Evolutionary conservation across 1,139 yeast species (phyloP), one percentile per base, ranked within the genome.

Genomic region (Hanseniaspora uvarum): DNA sequence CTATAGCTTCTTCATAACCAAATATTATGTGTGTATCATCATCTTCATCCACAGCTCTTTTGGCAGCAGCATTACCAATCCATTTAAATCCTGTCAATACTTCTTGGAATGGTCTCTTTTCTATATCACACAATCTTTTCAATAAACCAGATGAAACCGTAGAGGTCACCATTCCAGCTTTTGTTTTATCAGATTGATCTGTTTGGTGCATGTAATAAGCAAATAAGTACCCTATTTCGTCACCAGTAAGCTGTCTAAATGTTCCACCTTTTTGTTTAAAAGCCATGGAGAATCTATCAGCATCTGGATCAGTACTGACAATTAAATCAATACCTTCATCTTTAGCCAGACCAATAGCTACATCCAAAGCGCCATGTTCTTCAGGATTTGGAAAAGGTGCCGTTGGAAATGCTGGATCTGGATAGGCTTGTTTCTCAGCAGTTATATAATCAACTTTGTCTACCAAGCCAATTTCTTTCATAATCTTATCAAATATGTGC

Each of bases 1-100:
- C 98, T 60, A 92, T 84, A 4, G 97, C 97, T 64, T 92, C 98
- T 66, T 92, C 98, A 64, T 78, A 92, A 0, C 86, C 96, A 71
- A 53, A 48, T 0, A 52, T 28, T 1, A 89, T 95, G 6, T 55
- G 61, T 61, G 65, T 80, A 0, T 95, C 95, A 41, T 77, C 67
- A 0, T 65, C 5, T 18, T 16, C 24, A 59, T 83, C 87, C 56
- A 86, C 71, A n/a, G 44, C 44, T 24, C 16, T 26, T 26, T 82
- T 86, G 37, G 83, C 79, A 1, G 96, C 94, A 58, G 80, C 77
- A 65, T 92, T 92, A 2, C 97, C 98, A 51, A 92, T 84, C 98
- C 98, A 92, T 68, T 92, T 92, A 72, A 92, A 92, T 1, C 98
- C 97, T 0, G 97, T 92, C 54, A 92, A 72, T 0, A 97, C 89